Conservation (phyloP, 140 eudicot species). For the Flaveria floridana region DNA sequence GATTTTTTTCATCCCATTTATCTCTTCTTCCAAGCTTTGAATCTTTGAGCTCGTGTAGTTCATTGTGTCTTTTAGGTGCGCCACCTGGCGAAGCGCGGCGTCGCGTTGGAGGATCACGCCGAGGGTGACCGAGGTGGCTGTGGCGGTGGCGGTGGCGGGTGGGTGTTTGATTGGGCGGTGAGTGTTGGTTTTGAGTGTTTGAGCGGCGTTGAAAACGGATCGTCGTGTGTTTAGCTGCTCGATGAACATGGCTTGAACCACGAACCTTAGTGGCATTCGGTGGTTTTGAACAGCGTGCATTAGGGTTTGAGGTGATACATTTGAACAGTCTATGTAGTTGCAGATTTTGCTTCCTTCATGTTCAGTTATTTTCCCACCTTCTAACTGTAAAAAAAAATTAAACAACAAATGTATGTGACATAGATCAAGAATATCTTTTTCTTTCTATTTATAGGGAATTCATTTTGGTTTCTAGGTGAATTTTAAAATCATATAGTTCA, state of each 20-base stretch:
- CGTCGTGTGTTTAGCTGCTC: slow-evolving; percentile 92
- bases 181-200: slow-evolving; percentile 33
- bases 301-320: slow-evolving; percentile 56
- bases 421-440: no score
- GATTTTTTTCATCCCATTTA: slow-evolving; percentile 53
- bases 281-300: slow-evolving; percentile 93
- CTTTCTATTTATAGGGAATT: no score
- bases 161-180: slow-evolving; percentile 20
- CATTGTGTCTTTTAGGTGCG: slow-evolving; percentile 60
- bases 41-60: slow-evolving; percentile 59
- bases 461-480: no score
- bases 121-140: slow-evolving; percentile 50
- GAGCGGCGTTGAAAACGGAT: slow-evolving; percentile 55
- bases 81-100: slow-evolving; percentile 68
- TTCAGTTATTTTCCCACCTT: slow-evolving; percentile 51
- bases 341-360: slow-evolving; percentile 62
- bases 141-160: background rate
- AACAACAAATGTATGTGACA: background rate
- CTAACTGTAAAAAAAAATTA: slow-evolving; percentile 35
- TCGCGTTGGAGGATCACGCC: slow-evolving; percentile 76
- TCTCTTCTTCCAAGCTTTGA: slow-evolving; percentile 64
- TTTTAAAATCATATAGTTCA: no score
- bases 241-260: slow-evolving; percentile 91
- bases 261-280: slow-evolving; percentile 65
- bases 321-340: slow-evolving; percentile 76